A percentile compares a stretch with the other conserved stretches of the same genome.
phyloP scores from a whole-genome alignment of 2,329 filamentous ascomycete species.

The Eutypa lata region DNA sequence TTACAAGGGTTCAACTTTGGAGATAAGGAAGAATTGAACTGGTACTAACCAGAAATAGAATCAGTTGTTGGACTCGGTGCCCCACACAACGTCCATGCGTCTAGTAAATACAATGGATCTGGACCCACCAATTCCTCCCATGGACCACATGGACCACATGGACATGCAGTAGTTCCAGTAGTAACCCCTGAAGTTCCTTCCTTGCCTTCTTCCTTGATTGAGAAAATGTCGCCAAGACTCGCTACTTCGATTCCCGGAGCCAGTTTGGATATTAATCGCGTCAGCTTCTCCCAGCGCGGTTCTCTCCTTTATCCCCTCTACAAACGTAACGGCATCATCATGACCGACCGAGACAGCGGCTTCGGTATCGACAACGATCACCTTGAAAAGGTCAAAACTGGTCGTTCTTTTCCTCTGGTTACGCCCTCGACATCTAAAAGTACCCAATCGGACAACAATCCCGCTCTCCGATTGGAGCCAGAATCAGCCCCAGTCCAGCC shows the following conservation, averaged over 20 bases:
- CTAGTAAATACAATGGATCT: neutral
- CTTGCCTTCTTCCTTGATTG: neutral
- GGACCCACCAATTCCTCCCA: neutral
- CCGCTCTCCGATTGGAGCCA: constrained; percentile 2
- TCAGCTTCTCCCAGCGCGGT: neutral
- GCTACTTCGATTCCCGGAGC: neutral
- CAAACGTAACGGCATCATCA: constrained; percentile 17
- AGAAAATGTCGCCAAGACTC: constrained; percentile 2
- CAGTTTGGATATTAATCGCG: neutral
- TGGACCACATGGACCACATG: too few species aligned
- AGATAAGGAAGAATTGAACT: neutral
- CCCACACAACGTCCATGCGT: neutral
- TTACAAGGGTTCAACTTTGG: neutral
- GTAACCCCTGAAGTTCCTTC: neutral
- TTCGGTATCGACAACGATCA: constrained; percentile 7
- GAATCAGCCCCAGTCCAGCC: neutral
- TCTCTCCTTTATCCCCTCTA: constrained; percentile 4
- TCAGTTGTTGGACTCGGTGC: neutral
- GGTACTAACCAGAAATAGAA: neutral
- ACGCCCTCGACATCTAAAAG: constrained; percentile 11
- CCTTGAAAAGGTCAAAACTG: constrained; percentile 8
- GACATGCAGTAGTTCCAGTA: neutral
- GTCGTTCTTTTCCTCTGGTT: constrained; percentile 26
- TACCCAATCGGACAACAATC: constrained; percentile 7
- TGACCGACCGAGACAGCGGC: constrained; percentile 22